Evolutionary conservation across 306 rosid genomes (phyloP), one percentile per base, ranked within the genome.

Genomic region (Ormosia semicastrata): DNA sequence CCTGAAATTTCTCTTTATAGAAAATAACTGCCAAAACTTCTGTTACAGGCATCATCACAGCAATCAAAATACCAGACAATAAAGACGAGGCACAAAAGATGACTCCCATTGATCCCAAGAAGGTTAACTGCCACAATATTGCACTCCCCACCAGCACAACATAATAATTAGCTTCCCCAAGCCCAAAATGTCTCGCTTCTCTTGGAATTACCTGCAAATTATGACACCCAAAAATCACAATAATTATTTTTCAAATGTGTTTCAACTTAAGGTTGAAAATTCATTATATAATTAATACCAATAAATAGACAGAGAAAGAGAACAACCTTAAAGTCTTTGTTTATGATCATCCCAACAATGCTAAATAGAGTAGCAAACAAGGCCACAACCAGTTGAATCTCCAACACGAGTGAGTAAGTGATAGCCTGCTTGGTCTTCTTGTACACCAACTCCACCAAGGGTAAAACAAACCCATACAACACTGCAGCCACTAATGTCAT

Each of bases 261-360:
- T 24, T 24, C 24, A 24, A 12, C 10, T 34, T 12, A 64, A 13
- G 39, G 2, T 58, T 9, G 4, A 17, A 29, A 4, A 64, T 24
- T 24, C 24, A 1, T 24, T 24, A 24, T 24, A 24, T 24, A 24
- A 24, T 24, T 24, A 34, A 47, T n/a, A 17, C 1, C 24, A 24
- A 12, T 58, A 58, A 9, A 43, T 15, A 0, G 46, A 8, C 14
- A 2, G 39, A 4, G 52, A 46, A 7, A 46, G 52, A 46, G 52
- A 46, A 46, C 11, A n/a, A 91, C 96, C 94, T 90, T 44, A 75
- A 90, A 87, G 82, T 91, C 94, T 6, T 91, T 81, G 85, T 91
- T 78, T 70, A 88, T 70, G 4, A 90, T 12, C 97, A 92, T 90
- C 5, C 97, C 97, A 0, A 90, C 47, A 1, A 82, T 66, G 80